Evolutionary conservation across 2,329 filamentous ascomycete species (phyloP).

Genomic region (Cryphonectria japonica): DNA sequence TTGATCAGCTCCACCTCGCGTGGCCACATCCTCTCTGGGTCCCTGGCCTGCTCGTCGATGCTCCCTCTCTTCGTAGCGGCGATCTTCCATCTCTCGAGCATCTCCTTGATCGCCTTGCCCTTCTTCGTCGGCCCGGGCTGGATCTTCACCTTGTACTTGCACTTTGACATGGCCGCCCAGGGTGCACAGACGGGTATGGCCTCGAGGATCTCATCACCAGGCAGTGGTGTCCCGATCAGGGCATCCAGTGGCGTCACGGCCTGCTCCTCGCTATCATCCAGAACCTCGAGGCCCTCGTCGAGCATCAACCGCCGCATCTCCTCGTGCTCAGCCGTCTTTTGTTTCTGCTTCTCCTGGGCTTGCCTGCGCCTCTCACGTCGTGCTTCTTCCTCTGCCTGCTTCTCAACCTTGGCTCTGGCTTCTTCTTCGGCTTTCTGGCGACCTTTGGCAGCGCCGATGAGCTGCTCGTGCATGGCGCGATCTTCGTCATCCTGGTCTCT

Average conservation of each 20-base stretch:
- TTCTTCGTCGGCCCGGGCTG: conserved; percentile 91
- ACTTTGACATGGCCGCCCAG: conserved; percentile 65
- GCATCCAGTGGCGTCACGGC: conserved; percentile 64
- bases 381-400: conserved; percentile 73
- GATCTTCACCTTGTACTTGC: conserved; percentile 94
- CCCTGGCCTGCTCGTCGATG: conserved; percentile 62
- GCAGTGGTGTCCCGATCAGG: conserved; percentile 76
- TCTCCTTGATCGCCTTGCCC: conserved; percentile 90
- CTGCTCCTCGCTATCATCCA: conserved; percentile 63
- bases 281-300: conserved; percentile 60
- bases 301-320: conserved; percentile 65
- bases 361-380: conserved; percentile 75
- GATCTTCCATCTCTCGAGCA: conserved; percentile 78
- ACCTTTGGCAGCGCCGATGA: conserved; percentile 78
- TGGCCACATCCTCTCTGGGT: conserved; percentile 80
- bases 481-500: conserved; percentile 95
- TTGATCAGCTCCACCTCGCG: conserved; percentile 84
- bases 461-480: conserved; percentile 75
- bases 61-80: conserved; percentile 63
- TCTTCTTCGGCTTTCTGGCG: conserved; percentile 71
- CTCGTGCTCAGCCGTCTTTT: conserved; percentile 77
- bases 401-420: conserved; percentile 66
- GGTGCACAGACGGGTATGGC: conserved; percentile 67
- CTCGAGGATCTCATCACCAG: conserved; percentile 81
- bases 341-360: conserved; percentile 78